A percentile compares a stretch with the other conserved stretches of the same genome.
Evolutionary conservation across 2,329 filamentous ascomycete species (phyloP).

Genomic region (Phyllosticta citrichinensis): DNA sequence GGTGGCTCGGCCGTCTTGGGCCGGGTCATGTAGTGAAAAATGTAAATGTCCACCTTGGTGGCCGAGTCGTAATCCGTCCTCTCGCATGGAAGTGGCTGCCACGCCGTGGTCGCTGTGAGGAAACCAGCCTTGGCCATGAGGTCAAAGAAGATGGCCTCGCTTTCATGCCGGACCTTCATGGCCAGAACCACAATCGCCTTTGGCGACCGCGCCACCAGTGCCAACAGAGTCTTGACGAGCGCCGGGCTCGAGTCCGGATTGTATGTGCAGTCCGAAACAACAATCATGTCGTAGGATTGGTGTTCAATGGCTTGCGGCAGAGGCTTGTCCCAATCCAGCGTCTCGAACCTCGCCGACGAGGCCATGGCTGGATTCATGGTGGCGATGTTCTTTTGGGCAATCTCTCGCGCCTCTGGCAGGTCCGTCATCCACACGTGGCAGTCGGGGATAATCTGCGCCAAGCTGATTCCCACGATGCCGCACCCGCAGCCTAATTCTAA

Average conservation of each 20-base stretch:
- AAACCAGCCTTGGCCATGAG: slow-evolving; percentile 32
- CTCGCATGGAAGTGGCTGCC: neutral
- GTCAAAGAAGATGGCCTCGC: slow-evolving; percentile 56
- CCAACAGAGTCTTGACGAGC: slow-evolving; percentile 48
- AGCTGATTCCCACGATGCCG: slow-evolving; percentile 54
- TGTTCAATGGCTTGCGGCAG: slow-evolving; percentile 30
- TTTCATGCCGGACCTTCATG: slow-evolving; percentile 58
- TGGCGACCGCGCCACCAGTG: slow-evolving; percentile 39
- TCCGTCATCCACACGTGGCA: slow-evolving; percentile 54
- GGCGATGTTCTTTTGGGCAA: slow-evolving; percentile 47
- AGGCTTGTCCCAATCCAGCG: slow-evolving; percentile 54
- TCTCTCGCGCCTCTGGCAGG: slow-evolving; percentile 52
- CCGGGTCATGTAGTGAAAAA: slow-evolving; percentile 1
- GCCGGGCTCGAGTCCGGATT: slow-evolving; percentile 57
- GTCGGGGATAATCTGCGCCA: slow-evolving; percentile 44
- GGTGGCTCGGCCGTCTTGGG: neutral
- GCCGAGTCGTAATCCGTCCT: neutral
- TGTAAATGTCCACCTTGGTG: slow-evolving; percentile 7
- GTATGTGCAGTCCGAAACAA: slow-evolving; percentile 65
- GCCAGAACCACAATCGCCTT: slow-evolving; percentile 47
- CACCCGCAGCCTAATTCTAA: slow-evolving; percentile 60
- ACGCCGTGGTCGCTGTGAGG: neutral
- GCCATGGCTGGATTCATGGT: slow-evolving; percentile 32
- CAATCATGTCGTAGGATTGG: slow-evolving; percentile 46
- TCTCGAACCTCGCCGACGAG: slow-evolving; percentile 37